Conservation (phyloP, 345 rosid genomes). For the Crucihimalaya himalaica region DNA sequence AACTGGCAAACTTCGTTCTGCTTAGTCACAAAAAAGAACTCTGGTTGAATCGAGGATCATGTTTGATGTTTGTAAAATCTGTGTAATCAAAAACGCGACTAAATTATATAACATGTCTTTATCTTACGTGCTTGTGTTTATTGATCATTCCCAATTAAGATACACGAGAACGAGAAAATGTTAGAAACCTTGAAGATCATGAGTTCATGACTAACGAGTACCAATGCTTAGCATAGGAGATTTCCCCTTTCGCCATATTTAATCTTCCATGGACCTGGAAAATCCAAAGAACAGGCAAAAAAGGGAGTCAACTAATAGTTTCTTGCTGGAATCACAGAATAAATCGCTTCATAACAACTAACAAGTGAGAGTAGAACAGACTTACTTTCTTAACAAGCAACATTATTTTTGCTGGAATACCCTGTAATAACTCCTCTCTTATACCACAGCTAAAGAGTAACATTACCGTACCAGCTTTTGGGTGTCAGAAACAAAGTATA, state of each 20-base stretch:
- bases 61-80: constrained; percentile 5
- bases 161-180: background rate
- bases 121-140: constrained; percentile 6
- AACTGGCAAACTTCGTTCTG: constrained; percentile 40
- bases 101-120: constrained; percentile 3
- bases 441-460: background rate
- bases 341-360: background rate
- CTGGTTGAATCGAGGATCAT: background rate
- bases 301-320: background rate
- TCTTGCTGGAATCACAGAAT: background rate
- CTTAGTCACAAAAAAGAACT: constrained; percentile 51
- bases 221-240: background rate
- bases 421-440: background rate
- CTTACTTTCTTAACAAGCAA: background rate
- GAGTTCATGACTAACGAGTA: background rate
- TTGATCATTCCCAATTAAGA: background rate
- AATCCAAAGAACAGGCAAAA: background rate
- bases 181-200: background rate
- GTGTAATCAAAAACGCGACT: background rate
- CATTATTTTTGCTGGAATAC: background rate
- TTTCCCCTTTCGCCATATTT: background rate
- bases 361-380: background rate
- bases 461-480: background rate
- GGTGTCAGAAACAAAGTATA: background rate
- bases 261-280: background rate